Percentiles rank a stretch among this genome's conserved stretches.
Conservation (phyloP, 1,284 basidiomycete species). For the Ceratobasidium sp. region DNA sequence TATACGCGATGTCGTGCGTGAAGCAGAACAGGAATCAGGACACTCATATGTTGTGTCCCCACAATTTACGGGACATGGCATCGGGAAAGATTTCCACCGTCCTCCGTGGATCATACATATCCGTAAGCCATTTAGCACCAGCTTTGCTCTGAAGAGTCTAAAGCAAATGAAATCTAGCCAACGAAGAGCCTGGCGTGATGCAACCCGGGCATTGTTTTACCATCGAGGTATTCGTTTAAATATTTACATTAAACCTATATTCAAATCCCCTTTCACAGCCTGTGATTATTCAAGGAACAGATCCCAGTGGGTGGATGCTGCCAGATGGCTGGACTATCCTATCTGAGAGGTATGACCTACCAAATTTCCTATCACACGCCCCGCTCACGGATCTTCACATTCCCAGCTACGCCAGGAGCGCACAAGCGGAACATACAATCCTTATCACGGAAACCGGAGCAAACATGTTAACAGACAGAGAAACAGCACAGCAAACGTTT, state of each 20-base stretch:
- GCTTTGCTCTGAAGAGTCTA: conserved; percentile 28
- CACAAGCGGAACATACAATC: conserved; percentile 83
- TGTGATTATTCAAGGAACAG: conserved; percentile 75
- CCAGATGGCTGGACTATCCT: conserved; percentile 91
- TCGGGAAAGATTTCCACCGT: conserved; percentile 84
- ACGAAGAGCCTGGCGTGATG: conserved; percentile 83
- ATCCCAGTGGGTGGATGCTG: conserved; percentile 76
- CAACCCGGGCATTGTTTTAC: conserved; percentile 87
- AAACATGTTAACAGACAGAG: conserved; percentile 66
- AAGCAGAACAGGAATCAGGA: conserved; percentile 50
- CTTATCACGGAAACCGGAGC: conserved; percentile 79
- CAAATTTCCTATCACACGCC: background rate
- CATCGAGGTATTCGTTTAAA: conserved; percentile 69
- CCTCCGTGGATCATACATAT: conserved; percentile 86
- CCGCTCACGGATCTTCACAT: conserved; percentile 31
- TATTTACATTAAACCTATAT: background rate
- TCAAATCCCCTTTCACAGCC: conserved; percentile 62
- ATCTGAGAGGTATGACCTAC: conserved; percentile 62
- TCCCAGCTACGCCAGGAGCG: conserved; percentile 72
- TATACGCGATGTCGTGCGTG: conserved; percentile 68
- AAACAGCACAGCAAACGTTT: conserved; percentile 46
- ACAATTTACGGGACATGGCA: conserved; percentile 87
- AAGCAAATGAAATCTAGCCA: conserved; percentile 64
- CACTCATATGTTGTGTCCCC: conserved; percentile 69
- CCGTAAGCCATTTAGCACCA: no score